Conservation (phyloP, 2,329 filamentous ascomycete genomes). For the Xenoacremonium recifei region DNA sequence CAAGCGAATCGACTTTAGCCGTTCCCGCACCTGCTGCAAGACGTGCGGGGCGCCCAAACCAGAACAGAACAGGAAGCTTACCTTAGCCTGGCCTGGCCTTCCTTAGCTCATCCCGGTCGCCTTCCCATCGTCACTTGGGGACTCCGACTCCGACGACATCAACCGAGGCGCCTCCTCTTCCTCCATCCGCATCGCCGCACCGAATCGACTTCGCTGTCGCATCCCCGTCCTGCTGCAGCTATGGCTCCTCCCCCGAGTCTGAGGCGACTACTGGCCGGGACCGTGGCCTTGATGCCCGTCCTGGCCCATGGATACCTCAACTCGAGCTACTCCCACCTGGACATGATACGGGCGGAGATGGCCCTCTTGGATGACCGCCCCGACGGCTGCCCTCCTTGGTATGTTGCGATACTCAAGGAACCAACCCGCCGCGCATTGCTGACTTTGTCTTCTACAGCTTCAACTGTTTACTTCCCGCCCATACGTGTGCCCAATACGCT, state of each 20-base stretch:
- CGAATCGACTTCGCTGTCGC: constrained; percentile 13
- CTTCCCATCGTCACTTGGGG: too few relatives aligned
- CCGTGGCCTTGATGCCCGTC: constrained; percentile 40
- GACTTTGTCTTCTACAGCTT: constrained; percentile 59
- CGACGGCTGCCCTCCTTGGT: constrained; percentile 77
- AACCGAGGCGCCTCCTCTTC: too few relatives aligned
- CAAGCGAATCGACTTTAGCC: too few relatives aligned
- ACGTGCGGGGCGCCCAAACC: constrained; percentile 26
- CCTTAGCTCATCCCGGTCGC: constrained; percentile 22
- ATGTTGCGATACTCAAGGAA: constrained; percentile 8
- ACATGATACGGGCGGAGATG: constrained; percentile 64
- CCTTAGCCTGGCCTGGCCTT: too few relatives aligned
- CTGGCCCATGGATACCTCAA: constrained; percentile 39
- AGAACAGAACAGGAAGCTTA: too few relatives aligned
- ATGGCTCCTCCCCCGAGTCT: constrained; percentile 40
- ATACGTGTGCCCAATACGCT: constrained; percentile 87
- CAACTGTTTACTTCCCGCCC: constrained; percentile 94
- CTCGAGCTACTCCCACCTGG: constrained; percentile 60
- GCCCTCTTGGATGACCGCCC: constrained; percentile 72
- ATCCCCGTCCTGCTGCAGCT: constrained; percentile 22
- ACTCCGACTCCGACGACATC: constrained; percentile 11
- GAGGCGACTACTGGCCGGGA: constrained; percentile 38
- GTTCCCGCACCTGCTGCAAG: too few relatives aligned
- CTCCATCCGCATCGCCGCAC: constrained; percentile 7
- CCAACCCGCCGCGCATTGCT: background rate